Evolutionary conservation across 148 eudicot species (phyloP).

Genomic region (Limonium bicolor): DNA sequence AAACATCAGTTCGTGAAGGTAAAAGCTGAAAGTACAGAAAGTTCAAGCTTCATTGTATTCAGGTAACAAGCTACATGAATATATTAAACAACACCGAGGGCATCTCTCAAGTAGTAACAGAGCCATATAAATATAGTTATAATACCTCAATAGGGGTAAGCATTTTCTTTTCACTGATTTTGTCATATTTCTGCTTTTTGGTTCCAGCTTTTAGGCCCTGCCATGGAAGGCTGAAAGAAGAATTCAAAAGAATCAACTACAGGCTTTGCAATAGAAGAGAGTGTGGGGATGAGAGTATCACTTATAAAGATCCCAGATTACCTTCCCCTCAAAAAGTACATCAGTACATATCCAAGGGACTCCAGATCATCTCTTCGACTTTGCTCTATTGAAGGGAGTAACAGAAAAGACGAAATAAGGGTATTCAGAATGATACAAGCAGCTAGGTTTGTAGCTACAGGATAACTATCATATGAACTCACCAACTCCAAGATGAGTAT

Average conservation of each 20-base stretch:
- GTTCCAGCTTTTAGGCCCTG: conserved; percentile 97
- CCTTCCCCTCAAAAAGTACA: conserved; percentile 4
- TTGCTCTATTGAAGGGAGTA: not conserved
- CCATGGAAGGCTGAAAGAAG: conserved; percentile 80
- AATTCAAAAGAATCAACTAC: conserved; percentile 9
- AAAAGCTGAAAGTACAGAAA: conserved; percentile 3
- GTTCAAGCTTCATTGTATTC: too few relatives aligned
- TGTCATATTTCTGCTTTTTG: conserved; percentile 96
- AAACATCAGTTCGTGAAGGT: conserved; percentile 16
- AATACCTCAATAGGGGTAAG: conserved; percentile 86
- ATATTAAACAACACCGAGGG: too few relatives aligned
- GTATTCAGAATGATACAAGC: too few relatives aligned
- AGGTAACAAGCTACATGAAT: too few relatives aligned
- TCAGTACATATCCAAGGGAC: conserved; percentile 2
- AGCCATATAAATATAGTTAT: not conserved
- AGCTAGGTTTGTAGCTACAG: too few relatives aligned
- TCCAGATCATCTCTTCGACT: conserved; percentile 4
- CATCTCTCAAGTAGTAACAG: too few relatives aligned
- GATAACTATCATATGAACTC: conserved; percentile 10
- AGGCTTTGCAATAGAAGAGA: not conserved
- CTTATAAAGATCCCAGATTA: not conserved
- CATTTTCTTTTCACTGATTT: conserved; percentile 97
- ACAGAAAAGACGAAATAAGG: not conserved
- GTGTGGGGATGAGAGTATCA: not conserved
- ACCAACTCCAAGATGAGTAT: conserved; percentile 98